These are phyloP conservation scores for Ophiosphaerella herpotricha DNA, from an alignment of 2,329 filamentous ascomycete genomes.

Conservation along the genomic window DNA sequence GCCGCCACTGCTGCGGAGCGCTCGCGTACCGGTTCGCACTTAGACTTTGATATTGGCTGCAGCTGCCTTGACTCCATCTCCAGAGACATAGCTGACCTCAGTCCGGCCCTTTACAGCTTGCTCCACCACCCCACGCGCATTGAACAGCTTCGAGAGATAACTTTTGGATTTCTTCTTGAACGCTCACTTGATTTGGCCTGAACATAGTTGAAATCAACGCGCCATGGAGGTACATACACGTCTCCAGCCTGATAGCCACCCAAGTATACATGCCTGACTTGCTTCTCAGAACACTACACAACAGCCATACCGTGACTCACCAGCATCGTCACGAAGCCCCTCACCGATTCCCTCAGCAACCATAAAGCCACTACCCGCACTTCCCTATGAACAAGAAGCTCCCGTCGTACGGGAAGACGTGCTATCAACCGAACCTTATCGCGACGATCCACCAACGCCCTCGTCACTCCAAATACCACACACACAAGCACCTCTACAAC, in stretches of 20 bases:
- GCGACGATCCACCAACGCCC: constrained; percentile 9
- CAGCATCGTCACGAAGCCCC: background rate
- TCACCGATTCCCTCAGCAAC: background rate
- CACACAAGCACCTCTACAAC: constrained; percentile 3
- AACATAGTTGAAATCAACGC: background rate
- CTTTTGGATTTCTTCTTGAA: background rate
- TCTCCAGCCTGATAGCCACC: background rate
- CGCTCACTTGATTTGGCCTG: background rate
- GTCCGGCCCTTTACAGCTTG: constrained; percentile 5
- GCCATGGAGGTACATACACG: constrained; percentile 4
- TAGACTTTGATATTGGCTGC: background rate
- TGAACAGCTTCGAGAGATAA: background rate
- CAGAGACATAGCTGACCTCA: constrained; percentile 6
- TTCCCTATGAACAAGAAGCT: background rate
- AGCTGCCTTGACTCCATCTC: constrained; percentile 3
- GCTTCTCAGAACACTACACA: constrained; percentile 1
- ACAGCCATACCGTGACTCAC: constrained; percentile 2
- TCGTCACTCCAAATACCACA: constrained; percentile 6
- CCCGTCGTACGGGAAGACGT: background rate
- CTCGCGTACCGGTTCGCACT: background rate
- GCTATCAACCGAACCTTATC: constrained; percentile 3
- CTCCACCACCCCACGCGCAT: background rate
- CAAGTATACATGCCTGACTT: background rate
- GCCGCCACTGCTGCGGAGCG: constrained; percentile 1
- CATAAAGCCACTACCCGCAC: constrained; percentile 5